Evolutionary conservation across 106 monocot species (phyloP), one percentile per base, ranked within the genome.

Genomic region (Apostasia shenzhenica): DNA sequence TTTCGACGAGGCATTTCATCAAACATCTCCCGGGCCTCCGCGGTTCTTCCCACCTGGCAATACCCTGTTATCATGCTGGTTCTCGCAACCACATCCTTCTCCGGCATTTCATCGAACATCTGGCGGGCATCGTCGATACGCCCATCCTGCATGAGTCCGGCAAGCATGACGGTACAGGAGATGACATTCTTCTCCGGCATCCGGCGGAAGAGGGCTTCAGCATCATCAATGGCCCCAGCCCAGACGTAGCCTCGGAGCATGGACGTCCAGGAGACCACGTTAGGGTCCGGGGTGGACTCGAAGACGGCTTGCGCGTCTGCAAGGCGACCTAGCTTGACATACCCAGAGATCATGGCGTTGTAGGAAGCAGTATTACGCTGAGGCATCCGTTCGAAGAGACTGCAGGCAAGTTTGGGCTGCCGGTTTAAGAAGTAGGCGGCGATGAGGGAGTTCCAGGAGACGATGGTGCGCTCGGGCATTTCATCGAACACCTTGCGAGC

Each of bases 161-260:
- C 76, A 0, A 94, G 66, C 94, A 94, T 87, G 4, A 94, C 94
- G 2, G 94, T 90, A 71, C 79, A 94, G 1, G 94, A 79, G 39
- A 94, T 79, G 41, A 88, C 67, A 53, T 89, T 91, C 74, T 70
- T 80, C 78, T 84, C 89, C 0, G 93, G 93, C 86, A 94, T 94
- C 42, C 59, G 67, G 2, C 37, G 26, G 59, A 86, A 89, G 8
- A 89, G 69, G 1, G 6, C 11, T 65, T 86, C 89, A 13, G 93
- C 93, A 57, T 84, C 84, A 6, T 79, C 26, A 7, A 87, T 12
- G 2, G 39, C 44, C 41, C 79, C 80, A 2, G 69, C 63, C 12
- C 63, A 69, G 26, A 86, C 67, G 58, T 76, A 80, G 0, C 86
- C 89, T 1, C 84, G 86, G n/a, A 94, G 56, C 26, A 94, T 69